These are phyloP conservation scores for Passiflora organensis DNA, from an alignment of 345 rosid species.

Conservation along the genomic window DNA sequence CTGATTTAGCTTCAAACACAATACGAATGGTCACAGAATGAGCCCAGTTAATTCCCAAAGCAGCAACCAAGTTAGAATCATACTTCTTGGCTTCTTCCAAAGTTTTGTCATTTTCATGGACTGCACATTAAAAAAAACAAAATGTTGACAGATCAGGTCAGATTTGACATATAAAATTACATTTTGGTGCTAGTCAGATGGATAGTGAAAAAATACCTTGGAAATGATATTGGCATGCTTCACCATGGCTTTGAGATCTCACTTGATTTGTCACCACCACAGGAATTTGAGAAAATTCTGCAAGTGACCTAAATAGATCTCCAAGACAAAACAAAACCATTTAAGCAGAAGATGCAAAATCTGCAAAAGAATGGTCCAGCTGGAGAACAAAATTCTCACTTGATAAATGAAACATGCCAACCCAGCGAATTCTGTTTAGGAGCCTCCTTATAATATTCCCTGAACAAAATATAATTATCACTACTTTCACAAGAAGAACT, in stretches of 20 bases:
- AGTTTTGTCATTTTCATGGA: conserved; percentile 24
- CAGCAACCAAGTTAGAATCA: conserved; percentile 76
- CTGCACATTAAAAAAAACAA: conserved; percentile 33
- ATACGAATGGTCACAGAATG: conserved; percentile 78
- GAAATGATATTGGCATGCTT: conserved; percentile 47
- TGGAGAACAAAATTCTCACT: conserved; percentile 38
- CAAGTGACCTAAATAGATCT: conserved; percentile 55
- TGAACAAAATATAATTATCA: conserved; percentile 26
- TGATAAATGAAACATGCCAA: conserved; percentile 83
- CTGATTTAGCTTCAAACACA: conserved; percentile 71
- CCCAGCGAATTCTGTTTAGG: conserved; percentile 51
- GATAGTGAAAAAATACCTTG: conserved; percentile 45
- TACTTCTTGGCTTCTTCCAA: conserved; percentile 30
- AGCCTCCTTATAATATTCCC: conserved; percentile 49
- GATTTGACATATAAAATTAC: too few relatives aligned
- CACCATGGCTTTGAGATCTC: conserved; percentile 57
- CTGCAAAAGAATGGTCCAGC: conserved; percentile 3
- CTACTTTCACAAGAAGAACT: conserved; percentile 6
- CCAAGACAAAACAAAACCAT: conserved; percentile 8
- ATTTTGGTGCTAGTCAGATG: background rate
- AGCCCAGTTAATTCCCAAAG: conserved; percentile 79
- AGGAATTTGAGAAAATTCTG: conserved; percentile 77
- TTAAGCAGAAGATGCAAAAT: conserved; percentile 6
- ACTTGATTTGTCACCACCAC: conserved; percentile 87
- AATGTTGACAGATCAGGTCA: background rate